phyloP scores from a whole-genome alignment of 345 rosid genomes.

The thale cress (Arabidopsis thaliana) region TAIR10.1 NC_003075.7:299001-299500 shows the following conservation, averaged over 20 bases:
- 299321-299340: constrained; percentile 47
- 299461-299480: not conserved
- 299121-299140: not conserved
- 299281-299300: constrained; percentile 39
- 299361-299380: constrained; percentile 38
- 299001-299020: not conserved
- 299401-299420: constrained; percentile 2
- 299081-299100: not conserved
- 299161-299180: constrained; percentile 38
- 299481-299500: constrained; percentile 38
- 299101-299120: not conserved
- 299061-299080: not conserved
- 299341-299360: not conserved
- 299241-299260: constrained; percentile 39
- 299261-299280: constrained; percentile 41
- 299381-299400: constrained; percentile 17
- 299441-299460: constrained; percentile 29
- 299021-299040: not conserved
- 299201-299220: constrained; percentile 35
- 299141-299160: not conserved
- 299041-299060: not conserved
- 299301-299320: constrained; percentile 41
- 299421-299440: constrained; percentile 32
- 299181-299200: constrained; percentile 19
- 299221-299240: constrained; percentile 44